Percentiles rank a stretch among this genome's conserved stretches.
Conservation (phyloP, 371 early-diverging fungal genomes). For the Mucor sp. region DNA sequence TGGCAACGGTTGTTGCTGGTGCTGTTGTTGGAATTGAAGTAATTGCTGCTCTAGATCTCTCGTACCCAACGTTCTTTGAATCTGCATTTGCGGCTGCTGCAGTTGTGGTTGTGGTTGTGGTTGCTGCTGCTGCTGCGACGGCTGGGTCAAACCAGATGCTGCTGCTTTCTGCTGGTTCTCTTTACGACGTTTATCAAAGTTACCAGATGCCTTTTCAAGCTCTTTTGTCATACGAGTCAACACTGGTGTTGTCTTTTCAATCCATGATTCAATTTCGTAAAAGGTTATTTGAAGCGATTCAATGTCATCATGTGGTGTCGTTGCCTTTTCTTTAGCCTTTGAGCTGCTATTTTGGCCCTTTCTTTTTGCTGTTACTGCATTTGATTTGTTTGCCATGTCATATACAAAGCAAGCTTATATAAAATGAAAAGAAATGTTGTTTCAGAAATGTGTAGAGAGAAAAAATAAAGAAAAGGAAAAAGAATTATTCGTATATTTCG, state of each 20-base stretch:
- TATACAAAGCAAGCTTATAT: conserved; percentile 1
- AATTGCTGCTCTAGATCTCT: conserved; percentile 11
- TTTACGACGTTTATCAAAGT: conserved; percentile 40
- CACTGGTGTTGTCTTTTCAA: conserved; percentile 52
- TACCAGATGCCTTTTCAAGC: conserved; percentile 48
- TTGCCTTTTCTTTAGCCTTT: conserved; percentile 35
- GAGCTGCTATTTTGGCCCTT: conserved; percentile 4
- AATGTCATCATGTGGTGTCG: conserved; percentile 44
- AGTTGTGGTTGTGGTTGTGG: background rate
- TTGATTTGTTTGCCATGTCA: conserved; percentile 19
- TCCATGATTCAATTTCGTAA: conserved; percentile 40
- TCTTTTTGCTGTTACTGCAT: conserved; percentile 8
- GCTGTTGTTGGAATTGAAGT: conserved; percentile 12
- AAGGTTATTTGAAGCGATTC: conserved; percentile 55
- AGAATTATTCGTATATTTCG: background rate
- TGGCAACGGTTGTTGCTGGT: conserved; percentile 9
- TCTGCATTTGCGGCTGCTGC: background rate
- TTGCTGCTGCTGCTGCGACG: background rate
- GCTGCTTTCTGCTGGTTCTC: background rate
- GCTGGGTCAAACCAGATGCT: background rate
- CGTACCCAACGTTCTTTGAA: background rate
- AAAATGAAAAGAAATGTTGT: background rate
- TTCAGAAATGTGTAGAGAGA: background rate
- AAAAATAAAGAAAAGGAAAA: background rate
- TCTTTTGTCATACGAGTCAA: conserved; percentile 51